A percentile compares a stretch with the other conserved stretches of the same genome.
phyloP scores from a whole-genome alignment of 768 basidiomycete genomes.

The Leccinum rimulosum region DNA sequence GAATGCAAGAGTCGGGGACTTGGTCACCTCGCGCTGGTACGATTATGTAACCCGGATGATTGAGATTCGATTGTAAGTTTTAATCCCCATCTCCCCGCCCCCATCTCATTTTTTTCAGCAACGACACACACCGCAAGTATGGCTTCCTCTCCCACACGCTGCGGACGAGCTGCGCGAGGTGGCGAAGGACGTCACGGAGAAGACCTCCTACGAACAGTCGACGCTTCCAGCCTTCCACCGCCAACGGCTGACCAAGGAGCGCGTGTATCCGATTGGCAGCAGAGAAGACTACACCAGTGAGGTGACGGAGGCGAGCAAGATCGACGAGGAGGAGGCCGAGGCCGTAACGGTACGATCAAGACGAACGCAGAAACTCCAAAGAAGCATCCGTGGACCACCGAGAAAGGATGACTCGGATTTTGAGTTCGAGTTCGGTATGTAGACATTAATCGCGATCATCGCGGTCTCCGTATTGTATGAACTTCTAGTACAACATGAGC shows the following conservation, averaged over 20 bases:
- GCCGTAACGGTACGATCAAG: conserved; percentile 57
- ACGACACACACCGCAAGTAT: conserved; percentile 89
- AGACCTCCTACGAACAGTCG: conserved; percentile 72
- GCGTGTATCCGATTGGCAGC: conserved; percentile 74
- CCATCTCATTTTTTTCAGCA: conserved; percentile 45
- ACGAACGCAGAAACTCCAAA: conserved; percentile 49
- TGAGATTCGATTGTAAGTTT: conserved; percentile 57
- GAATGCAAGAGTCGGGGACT: no score
- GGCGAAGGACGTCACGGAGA: conserved; percentile 73
- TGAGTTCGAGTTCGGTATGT: conserved; percentile 75
- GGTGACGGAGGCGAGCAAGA: conserved; percentile 87
- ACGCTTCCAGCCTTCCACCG: conserved; percentile 47
- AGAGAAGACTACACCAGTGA: conserved; percentile 93
- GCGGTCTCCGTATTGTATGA: background rate
- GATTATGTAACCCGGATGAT: no score
- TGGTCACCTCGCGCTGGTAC: no score
- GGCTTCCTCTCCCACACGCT: conserved; percentile 73
- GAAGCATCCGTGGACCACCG: conserved; percentile 48
- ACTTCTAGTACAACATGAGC: background rate
- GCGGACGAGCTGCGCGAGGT: conserved; percentile 63
- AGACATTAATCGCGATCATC: conserved; percentile 18
- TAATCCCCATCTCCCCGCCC: background rate
- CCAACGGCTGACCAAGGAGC: conserved; percentile 64
- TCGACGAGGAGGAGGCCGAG: conserved; percentile 62
- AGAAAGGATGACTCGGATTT: conserved; percentile 72